Evolutionary conservation across 306 rosid genomes (phyloP), one percentile per base, ranked within the genome.

Genomic region (peach (Prunus persica)): DNA sequence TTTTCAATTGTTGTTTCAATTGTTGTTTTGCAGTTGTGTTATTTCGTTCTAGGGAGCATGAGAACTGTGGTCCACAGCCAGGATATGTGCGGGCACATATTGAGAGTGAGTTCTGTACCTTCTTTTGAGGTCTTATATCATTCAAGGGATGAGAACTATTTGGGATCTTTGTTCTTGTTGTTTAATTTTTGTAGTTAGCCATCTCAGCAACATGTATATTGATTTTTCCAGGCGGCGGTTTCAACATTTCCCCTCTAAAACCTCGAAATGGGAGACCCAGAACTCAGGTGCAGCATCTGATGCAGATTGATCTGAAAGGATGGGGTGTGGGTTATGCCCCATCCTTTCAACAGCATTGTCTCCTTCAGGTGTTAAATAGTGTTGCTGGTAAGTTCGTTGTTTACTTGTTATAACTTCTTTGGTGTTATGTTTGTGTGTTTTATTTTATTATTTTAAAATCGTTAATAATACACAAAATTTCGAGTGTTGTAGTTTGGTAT

Each of bases 281-380:
- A 87, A 82, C 97, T 62, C 99, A 95, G 82, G 99, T 95, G 72
- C 99, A 95, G 89, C 97, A 95, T 88, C 97, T 95, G 80, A 92
- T 92, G 87, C 99, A 95, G 90, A 90, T 95, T 84, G 99, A 95
- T 84, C 82, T 95, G 78, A 95, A 95, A 87, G 99, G 99, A 68
- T 95, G 99, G 99, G 99, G 96, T 69, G 97, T 82, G 72, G 96
- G 99, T 80, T 95, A 95, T 76, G 19, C 89, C 12, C 79, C 97
- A 74, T 90, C 97, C 58, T 95, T 92, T 84, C 99, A 92, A 91
- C 99, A 92, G 85, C 92, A 95, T 88, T 95, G 99, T 85, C 93
- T 95, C 64, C 96, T 92, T 67, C 99, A 95, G 84, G 84, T 95
- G 87, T 80, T 95, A 85, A 95, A 95, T 84, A 91, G 97, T 83